Percentiles rank a stretch among this genome's conserved stretches.
Evolutionary conservation across 768 basidiomycete species (phyloP).

Genomic region (Rhizopogon sp.): DNA sequence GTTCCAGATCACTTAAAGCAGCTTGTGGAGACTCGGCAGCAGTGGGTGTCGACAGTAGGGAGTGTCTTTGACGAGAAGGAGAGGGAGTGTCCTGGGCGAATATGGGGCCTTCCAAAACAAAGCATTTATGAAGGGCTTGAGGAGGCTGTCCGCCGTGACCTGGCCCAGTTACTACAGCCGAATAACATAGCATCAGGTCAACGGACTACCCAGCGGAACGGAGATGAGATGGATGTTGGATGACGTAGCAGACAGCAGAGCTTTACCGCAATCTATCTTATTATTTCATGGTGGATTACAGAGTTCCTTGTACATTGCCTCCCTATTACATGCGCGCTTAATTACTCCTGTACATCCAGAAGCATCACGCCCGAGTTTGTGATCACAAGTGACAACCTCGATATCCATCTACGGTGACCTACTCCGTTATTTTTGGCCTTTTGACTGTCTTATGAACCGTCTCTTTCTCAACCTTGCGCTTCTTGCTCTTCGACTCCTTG

Average conservation of each 20-base stretch:
- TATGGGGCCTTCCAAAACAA: constrained; percentile 71
- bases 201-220: constrained; percentile 34
- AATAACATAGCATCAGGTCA: constrained; percentile 13
- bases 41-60: constrained; percentile 78
- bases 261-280: constrained; percentile 14
- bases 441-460: constrained; percentile 41
- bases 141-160: constrained; percentile 47
- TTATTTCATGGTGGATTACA: constrained; percentile 14
- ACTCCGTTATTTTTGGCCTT: constrained; percentile 33
- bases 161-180: constrained; percentile 19
- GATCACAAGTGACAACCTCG: background rate
- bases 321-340: constrained; percentile 12
- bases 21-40: constrained; percentile 68
- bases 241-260: constrained; percentile 22
- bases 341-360: constrained; percentile 10
- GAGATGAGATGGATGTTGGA: constrained; percentile 68
- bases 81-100: constrained; percentile 55
- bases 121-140: constrained; percentile 77
- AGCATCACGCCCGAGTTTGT: background rate
- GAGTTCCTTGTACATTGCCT: constrained; percentile 19
- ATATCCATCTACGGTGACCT: background rate
- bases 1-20: constrained; percentile 66
- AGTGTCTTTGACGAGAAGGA: constrained; percentile 73
- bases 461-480: constrained; percentile 46
- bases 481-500: constrained; percentile 30